These are phyloP conservation scores for Fusarium sp. DNA, from an alignment of 2,329 filamentous ascomycete species.

Conservation along the genomic window DNA sequence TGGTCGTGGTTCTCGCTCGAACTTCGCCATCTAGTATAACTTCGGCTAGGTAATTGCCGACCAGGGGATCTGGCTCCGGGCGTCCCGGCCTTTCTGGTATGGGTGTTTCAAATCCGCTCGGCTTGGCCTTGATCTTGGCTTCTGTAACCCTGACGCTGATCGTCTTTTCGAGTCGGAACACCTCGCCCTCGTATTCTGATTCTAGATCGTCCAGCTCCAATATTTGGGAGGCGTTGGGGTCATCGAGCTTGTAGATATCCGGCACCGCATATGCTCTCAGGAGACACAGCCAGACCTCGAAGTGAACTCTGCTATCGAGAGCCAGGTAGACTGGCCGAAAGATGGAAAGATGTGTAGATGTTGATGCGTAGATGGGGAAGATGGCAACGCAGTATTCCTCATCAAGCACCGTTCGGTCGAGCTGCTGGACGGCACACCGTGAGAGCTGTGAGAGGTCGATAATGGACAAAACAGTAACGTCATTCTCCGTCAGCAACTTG, in stretches of 20 bases:
- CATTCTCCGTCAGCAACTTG: slow-evolving; percentile 88
- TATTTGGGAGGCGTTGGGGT: slow-evolving; percentile 56
- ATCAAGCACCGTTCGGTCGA: slow-evolving; percentile 90
- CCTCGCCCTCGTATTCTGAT: slow-evolving; percentile 58
- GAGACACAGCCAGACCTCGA: slow-evolving; percentile 97
- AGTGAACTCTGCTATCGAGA: slow-evolving; percentile 87
- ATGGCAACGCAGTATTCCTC: slow-evolving; percentile 96
- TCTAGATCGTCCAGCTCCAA: slow-evolving; percentile 55
- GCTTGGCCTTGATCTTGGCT: slow-evolving; percentile 66
- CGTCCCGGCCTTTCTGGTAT: slow-evolving; percentile 37
- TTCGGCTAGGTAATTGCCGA: slow-evolving; percentile 82
- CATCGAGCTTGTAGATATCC: slow-evolving; percentile 80
- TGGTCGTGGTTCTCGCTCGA: slow-evolving; percentile 79
- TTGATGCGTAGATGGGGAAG: slow-evolving; percentile 89
- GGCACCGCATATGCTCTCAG: slow-evolving; percentile 92
- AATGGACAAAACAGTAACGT: slow-evolving; percentile 81
- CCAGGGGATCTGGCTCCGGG: slow-evolving; percentile 56
- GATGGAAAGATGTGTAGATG: slow-evolving; percentile 78
- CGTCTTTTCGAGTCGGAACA: slow-evolving; percentile 73
- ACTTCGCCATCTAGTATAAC: slow-evolving; percentile 84
- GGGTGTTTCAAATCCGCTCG: slow-evolving; percentile 36
- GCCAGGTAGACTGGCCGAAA: slow-evolving; percentile 91
- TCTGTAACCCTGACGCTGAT: slow-evolving; percentile 70
- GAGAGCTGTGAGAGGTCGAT: slow-evolving; percentile 91
- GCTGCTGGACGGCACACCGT: slow-evolving; percentile 87